A percentile compares a stretch with the other conserved stretches of the same genome.
Conservation (phyloP, 2,329 filamentous ascomycete genomes). For the Colletotrichum ledebouriae region DNA sequence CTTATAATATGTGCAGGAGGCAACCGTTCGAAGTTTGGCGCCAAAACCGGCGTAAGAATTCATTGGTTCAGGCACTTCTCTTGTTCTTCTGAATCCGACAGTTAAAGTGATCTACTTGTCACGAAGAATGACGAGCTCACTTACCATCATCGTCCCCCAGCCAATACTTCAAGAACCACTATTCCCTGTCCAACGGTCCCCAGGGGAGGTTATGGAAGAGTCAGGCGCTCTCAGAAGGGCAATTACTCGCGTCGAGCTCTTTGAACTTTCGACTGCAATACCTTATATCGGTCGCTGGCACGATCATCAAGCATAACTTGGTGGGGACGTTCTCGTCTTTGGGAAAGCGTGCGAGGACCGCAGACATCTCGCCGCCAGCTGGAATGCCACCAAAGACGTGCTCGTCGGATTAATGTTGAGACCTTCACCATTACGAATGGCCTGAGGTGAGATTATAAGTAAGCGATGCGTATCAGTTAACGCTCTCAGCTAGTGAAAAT, state of each 20-base stretch:
- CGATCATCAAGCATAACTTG: conserved; percentile 50
- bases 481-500: too few relatives aligned
- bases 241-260: conserved; percentile 41
- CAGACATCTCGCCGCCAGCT: conserved; percentile 48
- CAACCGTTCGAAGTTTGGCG: conserved; percentile 47
- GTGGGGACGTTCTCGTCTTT: conserved; percentile 49
- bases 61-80: conserved; percentile 15
- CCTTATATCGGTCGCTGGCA: conserved; percentile 51
- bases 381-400: conserved; percentile 46
- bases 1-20: conserved; percentile 51
- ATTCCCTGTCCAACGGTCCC: conserved; percentile 48
- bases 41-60: conserved; percentile 43
- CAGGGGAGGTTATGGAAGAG: conserved; percentile 46
- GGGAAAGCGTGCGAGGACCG: conserved; percentile 52
- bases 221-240: conserved; percentile 47
- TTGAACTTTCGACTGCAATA: conserved; percentile 46
- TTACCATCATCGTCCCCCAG: conserved; percentile 47
- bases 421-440: conserved; percentile 26
- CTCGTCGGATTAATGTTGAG: conserved; percentile 43
- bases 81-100: conserved; percentile 8
- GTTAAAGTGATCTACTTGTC: neutral
- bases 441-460: conserved; percentile 19
- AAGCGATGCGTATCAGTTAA: too few relatives aligned
- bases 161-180: conserved; percentile 51
- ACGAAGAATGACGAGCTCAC: neutral